A percentile compares a stretch with the other conserved stretches of the same genome.
phyloP scores from a whole-genome alignment of 169 alveolate genomes.

The Eimeria falciformis region DNA sequence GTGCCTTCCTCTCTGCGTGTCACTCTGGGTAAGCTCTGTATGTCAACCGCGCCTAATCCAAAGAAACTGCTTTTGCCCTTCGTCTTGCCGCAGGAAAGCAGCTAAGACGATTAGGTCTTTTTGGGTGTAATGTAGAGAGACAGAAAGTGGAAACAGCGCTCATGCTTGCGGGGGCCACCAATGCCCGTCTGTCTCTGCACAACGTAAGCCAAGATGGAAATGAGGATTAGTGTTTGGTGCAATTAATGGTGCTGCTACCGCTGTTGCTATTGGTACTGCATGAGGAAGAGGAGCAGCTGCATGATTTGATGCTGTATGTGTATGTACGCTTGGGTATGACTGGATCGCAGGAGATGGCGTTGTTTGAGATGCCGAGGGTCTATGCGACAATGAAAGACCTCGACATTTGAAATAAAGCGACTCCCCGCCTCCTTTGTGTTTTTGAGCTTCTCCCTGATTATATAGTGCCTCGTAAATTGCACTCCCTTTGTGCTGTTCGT shows the following conservation, averaged over 20 bases:
- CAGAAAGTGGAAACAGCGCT: conserved; percentile 72
- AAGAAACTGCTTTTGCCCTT: too few species aligned
- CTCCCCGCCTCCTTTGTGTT: not conserved
- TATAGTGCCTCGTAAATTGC: not conserved
- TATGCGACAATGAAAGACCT: conserved; percentile 70
- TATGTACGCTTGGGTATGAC: not conserved
- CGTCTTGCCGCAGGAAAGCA: conserved; percentile 51
- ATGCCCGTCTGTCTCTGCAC: conserved; percentile 67
- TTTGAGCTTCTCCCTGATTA: not conserved
- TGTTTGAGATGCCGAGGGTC: conserved; percentile 71
- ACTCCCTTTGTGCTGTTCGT: not conserved
- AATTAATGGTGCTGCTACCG: not conserved
- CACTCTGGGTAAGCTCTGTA: too few species aligned
- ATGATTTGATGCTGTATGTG: not conserved
- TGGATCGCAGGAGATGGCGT: conserved; percentile 68
- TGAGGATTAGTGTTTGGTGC: too few species aligned
- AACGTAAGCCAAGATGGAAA: conserved; percentile 38
- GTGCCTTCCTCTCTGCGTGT: too few species aligned
- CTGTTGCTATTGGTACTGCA: not conserved
- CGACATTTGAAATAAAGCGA: conserved; percentile 12
- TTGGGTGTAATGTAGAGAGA: conserved; percentile 75
- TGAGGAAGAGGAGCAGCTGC: not conserved
- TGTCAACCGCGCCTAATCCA: too few species aligned
- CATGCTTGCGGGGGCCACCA: conserved; percentile 70
- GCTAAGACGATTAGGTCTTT: conserved; percentile 68